Percentiles rank a stretch among this genome's conserved stretches.
These are phyloP conservation scores for Pseudopyricularia cyperi DNA, from an alignment of 2,329 filamentous ascomycete genomes.

Conservation along the genomic window DNA sequence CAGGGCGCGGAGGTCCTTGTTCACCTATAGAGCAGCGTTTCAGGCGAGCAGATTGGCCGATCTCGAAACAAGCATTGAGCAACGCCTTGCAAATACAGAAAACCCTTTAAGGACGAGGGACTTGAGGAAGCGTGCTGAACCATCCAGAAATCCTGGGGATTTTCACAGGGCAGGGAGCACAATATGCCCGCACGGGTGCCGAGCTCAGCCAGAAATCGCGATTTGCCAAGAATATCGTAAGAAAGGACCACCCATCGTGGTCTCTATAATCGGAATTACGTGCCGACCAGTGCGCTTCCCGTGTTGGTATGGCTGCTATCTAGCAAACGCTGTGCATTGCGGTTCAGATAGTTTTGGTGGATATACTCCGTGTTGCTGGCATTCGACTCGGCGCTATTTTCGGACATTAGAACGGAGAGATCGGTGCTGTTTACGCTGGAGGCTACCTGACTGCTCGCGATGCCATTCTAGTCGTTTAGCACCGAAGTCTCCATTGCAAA, in stretches of 20 bases:
- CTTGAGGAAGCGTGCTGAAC: constrained; percentile 4
- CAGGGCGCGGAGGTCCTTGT: not conserved
- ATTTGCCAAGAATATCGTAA: constrained; percentile 18
- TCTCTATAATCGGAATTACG: constrained; percentile 22
- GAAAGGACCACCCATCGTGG: constrained; percentile 14
- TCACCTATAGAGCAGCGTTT: not conserved
- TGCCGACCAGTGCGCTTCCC: constrained; percentile 17
- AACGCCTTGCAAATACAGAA: not conserved
- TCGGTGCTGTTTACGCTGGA: constrained; percentile 28
- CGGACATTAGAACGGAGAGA: constrained; percentile 30
- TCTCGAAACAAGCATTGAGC: not conserved
- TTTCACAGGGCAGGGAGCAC: constrained; percentile 27
- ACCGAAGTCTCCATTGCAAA: constrained; percentile 5
- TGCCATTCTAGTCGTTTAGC: constrained; percentile 11
- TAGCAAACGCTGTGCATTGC: constrained; percentile 21
- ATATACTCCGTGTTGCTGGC: constrained; percentile 19
- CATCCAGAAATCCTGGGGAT: constrained; percentile 19
- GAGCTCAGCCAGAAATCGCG: constrained; percentile 18
- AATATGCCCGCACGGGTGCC: constrained; percentile 27
- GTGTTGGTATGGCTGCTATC: constrained; percentile 22
- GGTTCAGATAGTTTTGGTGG: constrained; percentile 25
- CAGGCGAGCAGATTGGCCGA: not conserved
- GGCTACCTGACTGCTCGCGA: constrained; percentile 13
- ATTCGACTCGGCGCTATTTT: constrained; percentile 20
- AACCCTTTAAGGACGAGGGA: not conserved